Evolutionary conservation across 805 yeast genomes (phyloP), one percentile per base, ranked within the genome.

Genomic region (Wickerhamomyces rabaulensis): DNA sequence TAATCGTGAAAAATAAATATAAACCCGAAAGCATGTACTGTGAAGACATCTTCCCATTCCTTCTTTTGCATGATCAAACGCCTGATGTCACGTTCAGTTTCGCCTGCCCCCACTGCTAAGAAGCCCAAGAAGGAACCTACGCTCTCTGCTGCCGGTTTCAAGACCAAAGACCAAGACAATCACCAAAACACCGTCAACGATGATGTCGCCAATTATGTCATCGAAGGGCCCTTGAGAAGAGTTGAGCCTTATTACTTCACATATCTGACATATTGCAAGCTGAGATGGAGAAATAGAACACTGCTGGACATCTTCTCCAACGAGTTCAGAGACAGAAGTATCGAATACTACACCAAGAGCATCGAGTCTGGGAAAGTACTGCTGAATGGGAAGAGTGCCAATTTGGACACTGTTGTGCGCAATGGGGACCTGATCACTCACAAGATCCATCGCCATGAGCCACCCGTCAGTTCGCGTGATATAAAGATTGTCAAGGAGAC

Each of bases 201-300:
- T 27, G 72, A 78, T 2, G 81, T 79, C 2, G 80, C 82, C 3
- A 64, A 73, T 23, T 84, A 83, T 55, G 54, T 58, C 0, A 66
- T 83, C 3, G 82, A 79, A 17, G 87, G 86, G 0, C 68, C 78
- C 3, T 67, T 87, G 43, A 68, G 97, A 40, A 70, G 84, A 50
- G 87, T 94, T 2, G 73, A 80, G 1, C 98, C 99, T 0, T 94
- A 94, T 62, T 86, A 74, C 59, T 92, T 79, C 70, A 90, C 96
- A 0, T 92, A 94, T 61, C 72, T 88, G 65, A 94, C 99, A 0
- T 87, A 56, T 60, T 91, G 97, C 65, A 94, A 94, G 64, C 68
- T 76, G 60, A 73, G 99, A 58, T 94, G 99, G 99, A 75, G 92
- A 55, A 91, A 84, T 55, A 70, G 88, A n/a, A 80, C 80, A 19